Evolutionary conservation across 2,329 filamentous ascomycete species (phyloP), one percentile per base, ranked within the genome.

Genomic region (Trichoderma hamatum): DNA sequence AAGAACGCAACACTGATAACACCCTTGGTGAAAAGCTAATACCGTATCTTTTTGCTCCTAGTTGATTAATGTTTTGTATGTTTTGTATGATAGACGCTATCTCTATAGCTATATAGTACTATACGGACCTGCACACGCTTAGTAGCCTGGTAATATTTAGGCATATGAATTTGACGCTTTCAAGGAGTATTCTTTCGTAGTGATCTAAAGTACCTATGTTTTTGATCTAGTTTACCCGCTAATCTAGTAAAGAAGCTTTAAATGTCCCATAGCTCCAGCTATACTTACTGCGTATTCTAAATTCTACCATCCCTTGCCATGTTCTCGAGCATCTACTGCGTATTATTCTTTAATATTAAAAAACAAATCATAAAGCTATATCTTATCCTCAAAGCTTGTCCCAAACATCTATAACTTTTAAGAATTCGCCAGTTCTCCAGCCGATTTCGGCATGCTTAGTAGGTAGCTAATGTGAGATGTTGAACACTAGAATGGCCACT

Each of bases 1-100:
- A 89, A 88, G 75, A 91, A 82, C 71, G 73, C 78, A 62, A 72
- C 75, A 21, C 71, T 58, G n/a, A 26, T 72, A 14, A 76, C 74
- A 36, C 74, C 78, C 21, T 63, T 80, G 55, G 74, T 71, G 14
- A 73, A 59, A 34, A 67, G 51, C 26, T 67, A 19, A 67, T 36
- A 2, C 0, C 39, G 11, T 32, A 26, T 36, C 7, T 34, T 14
- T 46, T 46, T 49, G 34, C 26, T 46, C 16, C 28, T 9, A 49
- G 24, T 32, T 39, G 43, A 67, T 51, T 26, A 14, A 9, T 43
- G 39, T 19, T 43, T 43, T 43, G 39, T 43, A 9, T 43, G 39
- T 19, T 43, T 43, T 43, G 39, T 43, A 43, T 43, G 39, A 43
- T 19, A 46, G 26, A 60, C n/a, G 64, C 43, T 60, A n/a, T 60